A percentile compares a stretch with the other conserved stretches of the same genome.
phyloP scores from a whole-genome alignment of 306 rosid genomes.

The Malus sieversii region DNA sequence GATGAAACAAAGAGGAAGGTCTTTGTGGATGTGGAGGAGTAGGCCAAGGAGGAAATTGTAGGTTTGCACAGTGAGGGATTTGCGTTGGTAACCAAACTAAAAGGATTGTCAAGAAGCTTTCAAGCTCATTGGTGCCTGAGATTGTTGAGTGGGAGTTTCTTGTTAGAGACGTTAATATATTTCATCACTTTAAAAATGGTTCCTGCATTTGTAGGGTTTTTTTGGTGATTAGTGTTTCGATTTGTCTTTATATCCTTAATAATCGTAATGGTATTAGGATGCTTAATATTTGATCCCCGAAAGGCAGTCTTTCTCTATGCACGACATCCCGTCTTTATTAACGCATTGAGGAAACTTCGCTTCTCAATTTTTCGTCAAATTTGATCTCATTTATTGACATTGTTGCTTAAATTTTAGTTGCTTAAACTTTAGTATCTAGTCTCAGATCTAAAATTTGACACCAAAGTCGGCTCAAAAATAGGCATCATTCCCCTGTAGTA shows the following conservation, averaged over 20 bases:
- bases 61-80: conserved; percentile 78
- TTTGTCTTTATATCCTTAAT: background rate
- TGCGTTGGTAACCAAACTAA: conserved; percentile 36
- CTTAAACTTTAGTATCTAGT: too few species aligned
- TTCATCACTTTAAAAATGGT: conserved; percentile 73
- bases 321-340: too few species aligned
- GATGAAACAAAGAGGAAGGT: conserved; percentile 81
- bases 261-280: background rate
- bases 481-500: too few species aligned
- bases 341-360: too few species aligned
- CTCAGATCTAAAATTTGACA: too few species aligned
- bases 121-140: conserved; percentile 57
- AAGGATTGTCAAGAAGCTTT: conserved; percentile 55
- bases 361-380: too few species aligned
- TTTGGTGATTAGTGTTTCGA: conserved; percentile 36
- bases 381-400: too few species aligned
- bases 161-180: conserved; percentile 76
- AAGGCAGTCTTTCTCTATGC: background rate
- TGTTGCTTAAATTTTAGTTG: too few species aligned
- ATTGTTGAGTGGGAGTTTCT: conserved; percentile 61
- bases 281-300: background rate
- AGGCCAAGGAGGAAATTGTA: conserved; percentile 55
- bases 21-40: conserved; percentile 69
- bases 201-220: conserved; percentile 52
- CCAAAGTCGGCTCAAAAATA: too few species aligned